Evolutionary conservation across 306 rosid genomes (phyloP).

Genomic region (Adenanthera pavonina): DNA sequence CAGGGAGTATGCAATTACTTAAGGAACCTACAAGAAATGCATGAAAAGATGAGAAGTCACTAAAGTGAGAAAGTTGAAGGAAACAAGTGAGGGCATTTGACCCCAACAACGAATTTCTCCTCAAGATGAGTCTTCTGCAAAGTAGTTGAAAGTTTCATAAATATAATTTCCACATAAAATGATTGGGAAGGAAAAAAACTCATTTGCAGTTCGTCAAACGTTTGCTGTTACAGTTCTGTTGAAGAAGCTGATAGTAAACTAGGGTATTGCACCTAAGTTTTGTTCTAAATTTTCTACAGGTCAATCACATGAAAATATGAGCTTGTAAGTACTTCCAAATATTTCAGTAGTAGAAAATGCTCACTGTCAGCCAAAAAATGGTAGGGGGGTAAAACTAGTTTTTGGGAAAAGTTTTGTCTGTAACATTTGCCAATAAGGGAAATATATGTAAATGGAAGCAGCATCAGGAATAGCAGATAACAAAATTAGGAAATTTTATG

Average conservation of each 20-base stretch:
- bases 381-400: background rate
- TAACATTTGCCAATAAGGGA: background rate
- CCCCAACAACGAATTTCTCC: background rate
- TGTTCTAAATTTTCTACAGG: background rate
- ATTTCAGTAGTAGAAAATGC: background rate
- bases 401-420: background rate
- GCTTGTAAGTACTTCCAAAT: background rate
- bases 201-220: background rate
- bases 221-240: background rate
- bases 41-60: conserved; percentile 21
- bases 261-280: background rate
- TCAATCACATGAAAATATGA: background rate
- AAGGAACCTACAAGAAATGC: conserved; percentile 65
- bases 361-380: conserved; percentile 14
- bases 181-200: background rate
- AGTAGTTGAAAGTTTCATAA: background rate
- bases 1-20: conserved; percentile 91
- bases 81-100: background rate
- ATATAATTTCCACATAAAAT: background rate
- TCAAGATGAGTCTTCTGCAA: background rate
- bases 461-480: background rate
- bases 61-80: background rate
- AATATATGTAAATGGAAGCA: background rate
- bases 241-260: background rate
- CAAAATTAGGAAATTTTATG: background rate